These are phyloP conservation scores for Botryotinia narcissicola DNA, from an alignment of 2,329 filamentous ascomycete genomes.

Conservation along the genomic window DNA sequence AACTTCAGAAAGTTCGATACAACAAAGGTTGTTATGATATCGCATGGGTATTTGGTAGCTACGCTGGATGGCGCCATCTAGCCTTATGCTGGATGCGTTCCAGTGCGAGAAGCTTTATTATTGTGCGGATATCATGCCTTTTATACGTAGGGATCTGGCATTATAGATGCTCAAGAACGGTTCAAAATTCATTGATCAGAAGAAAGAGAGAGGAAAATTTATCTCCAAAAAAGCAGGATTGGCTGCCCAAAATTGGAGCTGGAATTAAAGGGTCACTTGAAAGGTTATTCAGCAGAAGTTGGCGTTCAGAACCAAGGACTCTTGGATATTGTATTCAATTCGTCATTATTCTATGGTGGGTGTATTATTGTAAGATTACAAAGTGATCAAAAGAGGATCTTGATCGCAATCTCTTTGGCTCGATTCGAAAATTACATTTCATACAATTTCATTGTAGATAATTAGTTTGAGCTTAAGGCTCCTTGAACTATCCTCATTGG, in stretches of 20 bases:
- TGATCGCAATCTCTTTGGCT: neutral
- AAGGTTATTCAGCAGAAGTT: neutral
- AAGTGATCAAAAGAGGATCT: neutral
- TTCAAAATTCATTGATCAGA: neutral
- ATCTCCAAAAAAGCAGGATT: neutral
- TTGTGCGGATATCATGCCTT: neutral
- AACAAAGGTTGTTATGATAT: neutral
- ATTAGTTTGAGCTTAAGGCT: neutral
- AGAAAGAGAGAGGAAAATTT: neutral
- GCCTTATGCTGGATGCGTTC: neutral
- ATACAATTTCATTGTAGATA: neutral
- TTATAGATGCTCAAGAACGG: fast-evolving
- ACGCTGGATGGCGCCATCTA: neutral
- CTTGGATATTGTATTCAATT: neutral
- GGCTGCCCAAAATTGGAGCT: neutral
- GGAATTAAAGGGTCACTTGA: neutral
- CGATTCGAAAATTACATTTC: neutral
- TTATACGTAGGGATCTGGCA: neutral
- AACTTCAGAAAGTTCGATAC: neutral
- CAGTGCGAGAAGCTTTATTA: fast-evolving
- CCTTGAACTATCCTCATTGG: neutral
- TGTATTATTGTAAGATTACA: neutral
- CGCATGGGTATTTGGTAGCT: neutral
- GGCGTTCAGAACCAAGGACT: neutral
- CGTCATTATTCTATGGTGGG: neutral